Percentiles rank a stretch among this genome's conserved stretches.
These are phyloP conservation scores for Mariannaea sp. DNA, from an alignment of 2,329 filamentous ascomycete species.

Conservation along the genomic window DNA sequence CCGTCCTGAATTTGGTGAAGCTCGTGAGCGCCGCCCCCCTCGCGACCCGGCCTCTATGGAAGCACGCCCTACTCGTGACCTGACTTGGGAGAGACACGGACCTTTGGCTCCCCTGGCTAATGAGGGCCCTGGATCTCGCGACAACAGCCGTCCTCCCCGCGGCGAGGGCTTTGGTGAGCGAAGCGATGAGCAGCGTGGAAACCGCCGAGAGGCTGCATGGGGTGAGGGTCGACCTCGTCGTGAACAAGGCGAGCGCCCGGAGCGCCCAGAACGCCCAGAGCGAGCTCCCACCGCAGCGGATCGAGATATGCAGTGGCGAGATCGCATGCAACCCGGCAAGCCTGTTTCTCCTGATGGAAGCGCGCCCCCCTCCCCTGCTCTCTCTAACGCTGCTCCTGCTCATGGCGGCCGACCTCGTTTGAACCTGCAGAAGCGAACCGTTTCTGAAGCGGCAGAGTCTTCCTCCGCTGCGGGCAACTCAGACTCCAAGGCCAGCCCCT, in stretches of 20 bases:
- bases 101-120: slow-evolving; percentile 76
- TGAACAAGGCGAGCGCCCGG: slow-evolving; percentile 72
- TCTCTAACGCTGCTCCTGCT: slow-evolving; percentile 54
- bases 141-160: slow-evolving; percentile 56
- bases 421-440: slow-evolving; percentile 89
- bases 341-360: slow-evolving; percentile 74
- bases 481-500: slow-evolving; percentile 87
- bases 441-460: slow-evolving; percentile 69
- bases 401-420: slow-evolving; percentile 74
- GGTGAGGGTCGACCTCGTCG: slow-evolving; percentile 76
- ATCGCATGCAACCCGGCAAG: slow-evolving; percentile 80
- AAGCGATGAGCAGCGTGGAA: slow-evolving; percentile 62
- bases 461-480: slow-evolving; percentile 55
- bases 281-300: slow-evolving; percentile 85
- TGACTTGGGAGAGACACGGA: slow-evolving; percentile 94
- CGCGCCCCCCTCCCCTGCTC: slow-evolving; percentile 75
- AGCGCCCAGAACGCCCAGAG: slow-evolving; percentile 72
- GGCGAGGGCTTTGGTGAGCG: slow-evolving; percentile 60
- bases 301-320: slow-evolving; percentile 90
- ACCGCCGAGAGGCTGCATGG: slow-evolving; percentile 72
- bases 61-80: slow-evolving; percentile 69
- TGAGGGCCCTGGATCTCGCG: slow-evolving; percentile 57
- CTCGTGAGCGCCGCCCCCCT: slow-evolving; percentile 68
- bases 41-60: slow-evolving; percentile 62
- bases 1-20: slow-evolving; percentile 59